These are phyloP conservation scores for Sarocladium kiliense DNA, from an alignment of 2,329 filamentous ascomycete species.

Conservation along the genomic window DNA sequence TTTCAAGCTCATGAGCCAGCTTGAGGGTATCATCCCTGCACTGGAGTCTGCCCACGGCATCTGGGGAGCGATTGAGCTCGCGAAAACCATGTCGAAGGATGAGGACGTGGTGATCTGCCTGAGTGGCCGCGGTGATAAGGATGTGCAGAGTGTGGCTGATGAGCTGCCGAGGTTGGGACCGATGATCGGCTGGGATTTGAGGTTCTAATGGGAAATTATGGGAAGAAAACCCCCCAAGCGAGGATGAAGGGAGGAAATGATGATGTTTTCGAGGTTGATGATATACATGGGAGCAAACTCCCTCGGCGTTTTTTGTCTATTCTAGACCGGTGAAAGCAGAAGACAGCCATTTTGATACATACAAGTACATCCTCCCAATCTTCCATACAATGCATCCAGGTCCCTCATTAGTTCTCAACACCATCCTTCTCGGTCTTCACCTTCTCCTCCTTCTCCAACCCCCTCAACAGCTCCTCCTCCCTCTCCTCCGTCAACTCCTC, in stretches of 20 bases:
- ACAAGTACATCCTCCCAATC: slow-evolving; percentile 6
- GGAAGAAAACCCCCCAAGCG: neutral
- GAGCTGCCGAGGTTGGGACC: slow-evolving; percentile 85
- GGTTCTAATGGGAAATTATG: slow-evolving; percentile 41
- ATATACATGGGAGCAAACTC: slow-evolving; percentile 10
- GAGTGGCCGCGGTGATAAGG: slow-evolving; percentile 92
- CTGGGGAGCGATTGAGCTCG: slow-evolving; percentile 81
- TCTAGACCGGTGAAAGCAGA: slow-evolving; percentile 2
- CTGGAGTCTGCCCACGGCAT: slow-evolving; percentile 92
- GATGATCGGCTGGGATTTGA: slow-evolving; percentile 71
- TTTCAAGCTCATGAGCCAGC: slow-evolving; percentile 77
- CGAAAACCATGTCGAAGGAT: slow-evolving; percentile 85
- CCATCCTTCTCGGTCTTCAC: slow-evolving; percentile 9
- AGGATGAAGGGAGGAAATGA: neutral
- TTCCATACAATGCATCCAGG: neutral
- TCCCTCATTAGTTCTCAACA: neutral
- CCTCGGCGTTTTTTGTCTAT: slow-evolving; percentile 7
- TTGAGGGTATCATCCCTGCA: slow-evolving; percentile 95
- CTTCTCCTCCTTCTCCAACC: slow-evolving; percentile 24
- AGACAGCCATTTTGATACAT: slow-evolving; percentile 7
- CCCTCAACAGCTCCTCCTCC: slow-evolving; percentile 24
- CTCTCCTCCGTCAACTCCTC: slow-evolving; percentile 34
- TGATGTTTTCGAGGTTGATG: slow-evolving; percentile 7
- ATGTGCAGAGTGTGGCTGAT: slow-evolving; percentile 96
- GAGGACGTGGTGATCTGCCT: slow-evolving; percentile 92